phyloP scores from a whole-genome alignment of 768 basidiomycete genomes.

The Mrakia hoshinonis region DNA sequence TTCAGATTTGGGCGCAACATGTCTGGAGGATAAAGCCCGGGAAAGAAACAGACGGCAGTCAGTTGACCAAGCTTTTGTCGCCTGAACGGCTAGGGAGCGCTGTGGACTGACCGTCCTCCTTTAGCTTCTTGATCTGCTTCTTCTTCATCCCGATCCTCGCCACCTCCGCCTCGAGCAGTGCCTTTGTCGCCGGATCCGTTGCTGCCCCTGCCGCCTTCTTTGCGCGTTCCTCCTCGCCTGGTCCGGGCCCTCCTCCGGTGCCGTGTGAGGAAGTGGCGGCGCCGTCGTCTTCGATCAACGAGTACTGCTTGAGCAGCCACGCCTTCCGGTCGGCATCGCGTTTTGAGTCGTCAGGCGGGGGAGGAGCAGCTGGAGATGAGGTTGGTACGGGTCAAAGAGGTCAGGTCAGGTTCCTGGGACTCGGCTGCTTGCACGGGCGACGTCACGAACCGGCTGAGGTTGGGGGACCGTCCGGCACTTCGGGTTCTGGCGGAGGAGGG shows the following conservation, averaged over 20 bases:
- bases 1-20: constrained; percentile 18
- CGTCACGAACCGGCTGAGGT: neutral
- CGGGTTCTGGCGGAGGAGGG: constrained; percentile 12
- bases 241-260: constrained; percentile 18
- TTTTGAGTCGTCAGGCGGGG: constrained; percentile 5
- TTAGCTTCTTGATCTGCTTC: constrained; percentile 25
- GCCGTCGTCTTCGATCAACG: constrained; percentile 21
- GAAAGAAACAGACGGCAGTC: too few species aligned
- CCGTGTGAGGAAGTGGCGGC: neutral
- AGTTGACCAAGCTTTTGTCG: too few species aligned
- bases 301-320: constrained; percentile 24
- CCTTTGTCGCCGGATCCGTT: constrained; percentile 11
- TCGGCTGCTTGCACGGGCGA: neutral
- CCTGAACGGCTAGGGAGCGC: neutral
- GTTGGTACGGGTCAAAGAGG: neutral
- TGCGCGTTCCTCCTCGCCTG: constrained; percentile 12
- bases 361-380: neutral
- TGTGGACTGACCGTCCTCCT: constrained; percentile 13
- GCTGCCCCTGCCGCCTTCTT: constrained; percentile 13
- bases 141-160: constrained; percentile 27
- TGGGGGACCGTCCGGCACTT: constrained; percentile 1
- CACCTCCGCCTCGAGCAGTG: constrained; percentile 21
- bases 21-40: neutral
- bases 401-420: neutral
- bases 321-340: constrained; percentile 1